Evolutionary conservation across 2,329 filamentous ascomycete species (phyloP).

Genomic region (Colletotrichum sp.): DNA sequence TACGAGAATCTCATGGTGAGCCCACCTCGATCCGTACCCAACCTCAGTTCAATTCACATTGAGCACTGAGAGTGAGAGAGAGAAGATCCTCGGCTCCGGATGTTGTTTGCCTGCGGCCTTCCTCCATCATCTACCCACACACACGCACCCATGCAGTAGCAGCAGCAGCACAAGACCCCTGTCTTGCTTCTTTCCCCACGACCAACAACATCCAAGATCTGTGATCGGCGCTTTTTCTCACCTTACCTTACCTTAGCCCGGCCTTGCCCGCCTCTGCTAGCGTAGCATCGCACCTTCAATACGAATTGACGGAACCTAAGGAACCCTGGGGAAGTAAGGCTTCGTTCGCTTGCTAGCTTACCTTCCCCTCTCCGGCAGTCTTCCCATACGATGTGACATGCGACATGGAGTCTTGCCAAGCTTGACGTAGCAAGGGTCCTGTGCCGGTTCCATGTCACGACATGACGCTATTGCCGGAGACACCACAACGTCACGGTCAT

Average conservation of each 20-base stretch:
- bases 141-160: not conserved
- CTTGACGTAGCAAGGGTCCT: not conserved
- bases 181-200: conserved; percentile 1
- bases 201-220: conserved; percentile 2
- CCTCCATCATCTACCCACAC: not conserved
- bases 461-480: conserved; percentile 57
- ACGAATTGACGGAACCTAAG: conserved; percentile 4
- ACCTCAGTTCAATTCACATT: not conserved
- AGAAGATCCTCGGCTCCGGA: not conserved
- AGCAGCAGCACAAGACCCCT: not conserved
- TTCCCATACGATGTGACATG: conserved; percentile 16
- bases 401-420: conserved; percentile 6
- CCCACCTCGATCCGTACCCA: not conserved
- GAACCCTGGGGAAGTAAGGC: not conserved
- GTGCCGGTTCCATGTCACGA: conserved; percentile 1
- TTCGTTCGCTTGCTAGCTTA: not conserved
- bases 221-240: conserved; percentile 8
- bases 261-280: not conserved
- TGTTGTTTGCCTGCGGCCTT: not conserved
- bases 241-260: not conserved
- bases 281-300: conserved; percentile 9
- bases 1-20: not conserved
- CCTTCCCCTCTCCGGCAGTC: not conserved
- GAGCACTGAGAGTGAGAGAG: not conserved
- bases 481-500: conserved; percentile 68